A percentile compares a stretch with the other conserved stretches of the same genome.
Evolutionary conservation across 2,329 filamentous ascomycete species (phyloP).

Genomic region (Botrytis fragariae): DNA sequence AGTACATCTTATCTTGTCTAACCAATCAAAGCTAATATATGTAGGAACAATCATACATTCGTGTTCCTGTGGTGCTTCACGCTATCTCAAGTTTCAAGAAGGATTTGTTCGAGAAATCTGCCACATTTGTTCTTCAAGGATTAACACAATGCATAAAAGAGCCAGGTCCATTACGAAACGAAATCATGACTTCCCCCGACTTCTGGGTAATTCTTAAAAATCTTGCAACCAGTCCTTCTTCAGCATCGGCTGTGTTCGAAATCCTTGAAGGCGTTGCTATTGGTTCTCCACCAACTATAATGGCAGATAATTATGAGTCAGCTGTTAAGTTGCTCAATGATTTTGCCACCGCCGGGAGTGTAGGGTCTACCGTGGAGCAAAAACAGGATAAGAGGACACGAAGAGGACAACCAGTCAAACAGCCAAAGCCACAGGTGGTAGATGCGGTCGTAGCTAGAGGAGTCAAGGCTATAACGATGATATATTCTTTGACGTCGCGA

Average conservation of each 20-base stretch:
- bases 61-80: conserved; percentile 87
- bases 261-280: conserved; percentile 78
- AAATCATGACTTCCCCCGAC: conserved; percentile 93
- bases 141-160: conserved; percentile 76
- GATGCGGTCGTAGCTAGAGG: conserved; percentile 74
- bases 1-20: conserved; percentile 39
- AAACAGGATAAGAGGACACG: conserved; percentile 56
- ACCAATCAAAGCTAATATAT: conserved; percentile 31
- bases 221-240: conserved; percentile 66
- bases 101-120: conserved; percentile 71
- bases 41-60: conserved; percentile 85
- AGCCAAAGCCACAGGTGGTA: conserved; percentile 44
- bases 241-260: conserved; percentile 76
- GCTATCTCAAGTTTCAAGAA: conserved; percentile 85
- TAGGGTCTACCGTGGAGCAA: conserved; percentile 69
- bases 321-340: conserved; percentile 81
- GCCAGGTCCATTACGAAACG: conserved; percentile 75
- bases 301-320: conserved; percentile 92
- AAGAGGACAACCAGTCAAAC: conserved; percentile 47
- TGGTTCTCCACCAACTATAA: conserved; percentile 74
- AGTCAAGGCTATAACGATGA: conserved; percentile 74
- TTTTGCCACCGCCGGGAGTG: conserved; percentile 79
- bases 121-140: conserved; percentile 73
- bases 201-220: conserved; percentile 90
- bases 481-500: conserved; percentile 77